Evolutionary conservation across 169 alveolate genomes (phyloP), one percentile per base, ranked within the genome.

Genomic region (Eimeria acervulina): DNA sequence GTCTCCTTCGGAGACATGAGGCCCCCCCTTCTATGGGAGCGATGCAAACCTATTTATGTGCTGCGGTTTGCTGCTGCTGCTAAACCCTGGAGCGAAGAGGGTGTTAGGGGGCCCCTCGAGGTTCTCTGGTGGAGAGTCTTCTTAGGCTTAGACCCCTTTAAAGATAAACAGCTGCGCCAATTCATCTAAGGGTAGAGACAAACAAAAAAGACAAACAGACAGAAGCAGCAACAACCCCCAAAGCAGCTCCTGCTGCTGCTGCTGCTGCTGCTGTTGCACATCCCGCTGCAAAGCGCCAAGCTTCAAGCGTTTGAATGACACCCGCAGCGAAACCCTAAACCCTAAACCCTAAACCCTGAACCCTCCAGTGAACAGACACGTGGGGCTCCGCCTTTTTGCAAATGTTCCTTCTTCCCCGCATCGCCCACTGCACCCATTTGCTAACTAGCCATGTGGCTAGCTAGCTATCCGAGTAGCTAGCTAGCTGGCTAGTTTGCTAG

Each of bases 141-240:
- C 83, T 17, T 72, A 13, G 83, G 83, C 15, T 36, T 72, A 28
- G 83, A 72, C 47, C 83, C 83, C 83, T 72, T 72, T 36, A 28
- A 4, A n/a, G 83, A 72, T 44, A 72, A 72, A 36, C 83, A 72
- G 47, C 83, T 72, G 47, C 8, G 36, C 51, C 23, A n/a, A 12
- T 72, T n/a, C 47, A 72, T 72, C 17, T 72, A 28, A 72, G 17
- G 26, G 28, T 4, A n/a, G n/a, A n/a, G n/a, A n/a, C n/a, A n/a
- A 61, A 4, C n/a, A n/a, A n/a, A n/a, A n/a, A n/a, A n/a, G n/a
- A n/a, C n/a, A n/a, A n/a, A n/a, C n/a, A n/a, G n/a, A n/a, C 74
- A 61, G 74, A 8, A 61, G 74, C 74, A 61, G 74, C 74, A 61
- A n/a, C 74, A 61, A n/a, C 31, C 6, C 28, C 74, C 6, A n/a